Evolutionary conservation across 2,329 filamentous ascomycete species (phyloP), one percentile per base, ranked within the genome.

Genomic region (Colletotrichum plurivorum): DNA sequence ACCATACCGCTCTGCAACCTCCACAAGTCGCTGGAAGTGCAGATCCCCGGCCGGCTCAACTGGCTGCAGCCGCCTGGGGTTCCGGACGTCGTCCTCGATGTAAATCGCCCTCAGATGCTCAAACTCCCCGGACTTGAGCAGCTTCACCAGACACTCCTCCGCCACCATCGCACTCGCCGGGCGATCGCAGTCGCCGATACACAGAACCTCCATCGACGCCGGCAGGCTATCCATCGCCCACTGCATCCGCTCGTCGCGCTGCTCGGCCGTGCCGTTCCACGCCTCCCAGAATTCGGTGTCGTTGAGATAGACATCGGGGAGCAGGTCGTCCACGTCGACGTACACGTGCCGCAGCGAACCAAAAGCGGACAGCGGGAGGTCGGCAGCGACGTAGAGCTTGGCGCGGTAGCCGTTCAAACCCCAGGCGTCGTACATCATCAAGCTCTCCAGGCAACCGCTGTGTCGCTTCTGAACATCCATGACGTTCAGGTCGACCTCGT

Each of bases 351-450:
- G 59, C 48, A 61, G 48, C 9, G 6, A 18, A n/a, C 36, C 10
- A 9, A 45, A 43, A 5, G 53, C 16, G 8, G 18, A 13, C 15
- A 53, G 22, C 5, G 13, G 53, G 25, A 18, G 46, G 2, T 39
- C 7, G 8, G 36, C n/a, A 12, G n/a, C 22, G 7, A 6, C 31
- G 45, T 56, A 53, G 9, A 59, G 27, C 10, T 4, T n/a, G 16
- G 31, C 31, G 45, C 59, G 15, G 39, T 59, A 55, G n/a, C 41
- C 55, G 8, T 27, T n/a, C 41, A 64, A 8, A 6, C 36, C 27
- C 13, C 16, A 22, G 7, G 31, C 13, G 20, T 49, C 25, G 49
- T 69, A 51, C 13, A 60, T 10, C 66, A 64, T 64, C 22, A 60
- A 16, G 27, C 55, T 53, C 31, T 54, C 25, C 4, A 69, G 59